Evolutionary conservation across 169 alveolate species (phyloP), one percentile per base, ranked within the genome.

Genomic region (Eimeria sp.): DNA sequence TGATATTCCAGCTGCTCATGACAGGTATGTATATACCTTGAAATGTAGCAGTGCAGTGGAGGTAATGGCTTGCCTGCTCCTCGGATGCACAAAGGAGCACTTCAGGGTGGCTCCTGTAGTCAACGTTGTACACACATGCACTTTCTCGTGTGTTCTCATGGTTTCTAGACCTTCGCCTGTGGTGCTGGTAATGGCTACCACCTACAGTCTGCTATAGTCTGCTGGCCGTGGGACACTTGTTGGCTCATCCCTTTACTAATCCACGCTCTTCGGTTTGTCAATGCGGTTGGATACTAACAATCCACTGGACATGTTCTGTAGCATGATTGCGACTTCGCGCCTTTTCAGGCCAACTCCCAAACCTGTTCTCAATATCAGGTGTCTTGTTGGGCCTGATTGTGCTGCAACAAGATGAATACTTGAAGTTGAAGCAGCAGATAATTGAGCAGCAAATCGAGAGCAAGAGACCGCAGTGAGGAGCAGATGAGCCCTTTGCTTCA

Each of bases 371-470:
- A 78, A 97, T 98, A 95, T 98, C 99, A 52, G 97, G 99, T 52
- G 99, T 99, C n/a, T 95, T 98, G 56, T 97, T 98, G 90, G 99
- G 99, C 9, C 95, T 98, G 96, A 98, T 98, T 60, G 95, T 98
- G 60, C 97, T 98, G 89, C 97, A 95, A 49, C 78, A 76, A 23
- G 54, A 93, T 46, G 95, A 83, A 49, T 93, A 64, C 90, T 68
- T 93, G 71, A 49, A 58, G 66, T 56, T 96, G 37, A 93, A 96
- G 85, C 91, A 95, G 80, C 95, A 85, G 66, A 68, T 96, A 27
- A 74, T 94, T 40, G 91, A 87, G 62, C 95, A 90, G 62, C 96
- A 93, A 30, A 71, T 52, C 37, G 74, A 90, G 40, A 68, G 82
- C 68, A 64, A 58, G 85, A 33, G 93, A 27, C 52, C 71, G 25